Percentiles rank a stretch among this genome's conserved stretches.
Conservation (phyloP, 2,329 filamentous ascomycete genomes). For the Alternaria hordeiaustralica region DNA sequence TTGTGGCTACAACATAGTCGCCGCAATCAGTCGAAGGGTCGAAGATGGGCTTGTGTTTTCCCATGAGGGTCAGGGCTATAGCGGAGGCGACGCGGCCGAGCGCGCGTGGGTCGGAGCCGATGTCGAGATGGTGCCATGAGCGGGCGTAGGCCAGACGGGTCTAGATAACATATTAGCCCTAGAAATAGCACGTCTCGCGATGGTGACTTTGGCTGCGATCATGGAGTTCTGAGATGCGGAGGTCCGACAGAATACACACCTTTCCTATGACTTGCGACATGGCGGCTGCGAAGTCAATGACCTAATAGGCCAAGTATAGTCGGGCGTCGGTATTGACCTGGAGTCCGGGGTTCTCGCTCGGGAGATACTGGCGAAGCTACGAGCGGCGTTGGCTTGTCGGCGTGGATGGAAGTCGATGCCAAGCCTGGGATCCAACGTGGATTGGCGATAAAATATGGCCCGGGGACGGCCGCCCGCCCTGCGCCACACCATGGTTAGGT, state of each 20-base stretch:
- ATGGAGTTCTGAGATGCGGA: constrained; percentile 20
- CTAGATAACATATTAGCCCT: constrained; percentile 55
- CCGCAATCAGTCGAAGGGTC: constrained; percentile 98
- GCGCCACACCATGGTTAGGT: neutral
- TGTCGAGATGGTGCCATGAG: constrained; percentile 90
- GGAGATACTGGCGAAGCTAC: neutral
- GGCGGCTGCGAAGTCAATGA: constrained; percentile 37
- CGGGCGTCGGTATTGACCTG: neutral
- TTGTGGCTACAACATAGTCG: constrained; percentile 95
- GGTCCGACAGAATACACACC: constrained; percentile 58
- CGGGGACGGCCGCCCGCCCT: neutral
- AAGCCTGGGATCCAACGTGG: constrained; percentile 20
- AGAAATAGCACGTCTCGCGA: neutral
- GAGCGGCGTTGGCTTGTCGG: constrained; percentile 6
- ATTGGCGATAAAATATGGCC: constrained; percentile 5
- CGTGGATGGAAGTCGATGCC: constrained; percentile 22
- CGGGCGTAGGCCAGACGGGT: constrained; percentile 96
- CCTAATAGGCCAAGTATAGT: constrained; percentile 4
- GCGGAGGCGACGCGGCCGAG: constrained; percentile 87
- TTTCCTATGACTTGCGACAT: constrained; percentile 84
- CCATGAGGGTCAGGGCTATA: constrained; percentile 90
- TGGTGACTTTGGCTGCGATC: neutral
- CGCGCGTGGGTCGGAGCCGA: constrained; percentile 71
- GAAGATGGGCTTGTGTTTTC: constrained; percentile 98
- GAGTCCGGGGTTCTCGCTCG: neutral